A percentile compares a stretch with the other conserved stretches of the same genome.
phyloP scores from a whole-genome alignment of 2,329 filamentous ascomycete genomes.

The Thelonectria blattea region DNA sequence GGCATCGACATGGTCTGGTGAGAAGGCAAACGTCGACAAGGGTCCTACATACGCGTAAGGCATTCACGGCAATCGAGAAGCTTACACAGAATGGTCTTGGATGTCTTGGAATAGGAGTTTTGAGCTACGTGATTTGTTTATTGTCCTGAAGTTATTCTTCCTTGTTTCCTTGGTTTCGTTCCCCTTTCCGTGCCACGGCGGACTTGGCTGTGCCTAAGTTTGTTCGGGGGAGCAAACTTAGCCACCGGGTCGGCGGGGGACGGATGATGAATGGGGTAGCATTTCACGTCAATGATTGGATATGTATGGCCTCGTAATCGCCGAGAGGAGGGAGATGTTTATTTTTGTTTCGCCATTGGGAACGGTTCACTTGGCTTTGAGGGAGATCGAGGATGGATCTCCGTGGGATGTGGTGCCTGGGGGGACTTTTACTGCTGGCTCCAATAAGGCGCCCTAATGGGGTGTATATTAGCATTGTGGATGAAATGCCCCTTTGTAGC shows the following conservation, averaged over 20 bases:
- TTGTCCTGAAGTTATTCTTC: not conserved
- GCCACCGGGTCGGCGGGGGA: not conserved
- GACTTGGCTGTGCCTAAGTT: not conserved
- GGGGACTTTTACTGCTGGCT: no score
- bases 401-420: not conserved
- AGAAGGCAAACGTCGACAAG: not conserved
- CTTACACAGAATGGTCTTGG: not conserved
- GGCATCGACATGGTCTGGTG: not conserved
- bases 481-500: no score
- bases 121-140: not conserved
- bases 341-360: not conserved
- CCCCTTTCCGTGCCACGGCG: not conserved
- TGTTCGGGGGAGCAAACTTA: not conserved
- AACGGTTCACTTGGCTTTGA: not conserved
- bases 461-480: no score
- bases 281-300: not conserved
- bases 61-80: constrained; percentile 9
- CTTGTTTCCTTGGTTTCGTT: not conserved
- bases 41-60: constrained; percentile 13
- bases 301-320: not conserved
- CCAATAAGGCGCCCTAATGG: no score
- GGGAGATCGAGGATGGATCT: not conserved
- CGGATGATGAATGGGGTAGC: not conserved
- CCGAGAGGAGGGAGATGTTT: not conserved
- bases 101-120: not conserved